A percentile compares a stretch with the other conserved stretches of the same genome.
phyloP scores from a whole-genome alignment of 805 yeast genomes.

The Starmera dryadoides region DNA sequence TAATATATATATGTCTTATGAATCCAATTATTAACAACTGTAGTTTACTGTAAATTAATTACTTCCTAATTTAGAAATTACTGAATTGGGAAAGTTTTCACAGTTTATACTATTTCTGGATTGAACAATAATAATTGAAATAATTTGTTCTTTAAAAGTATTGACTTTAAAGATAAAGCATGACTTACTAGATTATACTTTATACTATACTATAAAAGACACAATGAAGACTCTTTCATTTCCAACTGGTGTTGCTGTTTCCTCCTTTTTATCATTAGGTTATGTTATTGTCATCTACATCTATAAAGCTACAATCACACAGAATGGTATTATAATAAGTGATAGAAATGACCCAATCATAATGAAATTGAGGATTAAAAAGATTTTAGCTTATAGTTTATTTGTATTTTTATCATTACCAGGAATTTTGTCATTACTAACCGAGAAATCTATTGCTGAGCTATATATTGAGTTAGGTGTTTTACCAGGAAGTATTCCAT shows the following conservation, averaged over 20 bases:
- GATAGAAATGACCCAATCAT: constrained; percentile 37
- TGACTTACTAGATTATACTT: too few relatives aligned
- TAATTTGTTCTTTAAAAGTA: too few relatives aligned
- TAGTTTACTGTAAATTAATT: too few relatives aligned
- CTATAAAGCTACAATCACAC: constrained; percentile 10
- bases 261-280: constrained; percentile 30
- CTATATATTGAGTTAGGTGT: not conserved
- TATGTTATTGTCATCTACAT: constrained; percentile 40
- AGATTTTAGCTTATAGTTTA: constrained; percentile 23
- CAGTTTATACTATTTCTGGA: too few relatives aligned
- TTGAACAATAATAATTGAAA: too few relatives aligned
- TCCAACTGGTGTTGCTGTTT: constrained; percentile 7
- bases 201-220: too few relatives aligned
- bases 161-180: too few relatives aligned
- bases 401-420: not conserved
- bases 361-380: constrained; percentile 31
- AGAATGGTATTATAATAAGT: constrained; percentile 10
- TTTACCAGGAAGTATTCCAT: constrained; percentile 4
- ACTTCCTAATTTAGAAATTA: too few relatives aligned
- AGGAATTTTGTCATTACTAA: not conserved
- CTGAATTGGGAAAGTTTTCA: too few relatives aligned
- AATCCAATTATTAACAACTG: too few relatives aligned
- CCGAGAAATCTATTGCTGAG: not conserved
- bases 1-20: too few relatives aligned
- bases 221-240: not conserved